phyloP scores from a whole-genome alignment of 2,329 filamentous ascomycete genomes.

The Aspergillus sp. region DNA sequence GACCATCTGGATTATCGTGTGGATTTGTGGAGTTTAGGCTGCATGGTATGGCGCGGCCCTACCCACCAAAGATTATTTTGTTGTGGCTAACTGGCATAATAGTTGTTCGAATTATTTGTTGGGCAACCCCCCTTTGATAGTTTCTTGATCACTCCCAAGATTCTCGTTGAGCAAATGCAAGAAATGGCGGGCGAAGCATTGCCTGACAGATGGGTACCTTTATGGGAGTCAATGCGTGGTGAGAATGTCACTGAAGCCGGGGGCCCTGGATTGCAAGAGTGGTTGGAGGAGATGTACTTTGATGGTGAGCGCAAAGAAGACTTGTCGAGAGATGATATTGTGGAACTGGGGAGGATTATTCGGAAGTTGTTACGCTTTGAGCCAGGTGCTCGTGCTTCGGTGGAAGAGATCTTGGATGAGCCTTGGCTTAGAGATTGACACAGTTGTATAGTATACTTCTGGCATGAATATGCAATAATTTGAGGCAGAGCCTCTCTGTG shows the following conservation, averaged over 20 bases:
- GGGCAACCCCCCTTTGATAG: constrained; percentile 44
- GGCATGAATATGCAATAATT: no score
- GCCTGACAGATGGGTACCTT: constrained; percentile 37
- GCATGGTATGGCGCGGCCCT: constrained; percentile 29
- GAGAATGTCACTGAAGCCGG: constrained; percentile 17
- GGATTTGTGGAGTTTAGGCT: constrained; percentile 44
- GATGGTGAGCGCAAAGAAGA: constrained; percentile 28
- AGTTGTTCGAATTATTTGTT: constrained; percentile 44
- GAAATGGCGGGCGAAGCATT: constrained; percentile 38
- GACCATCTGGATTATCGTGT: constrained; percentile 39
- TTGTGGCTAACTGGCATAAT: constrained; percentile 16
- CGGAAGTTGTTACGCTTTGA: constrained; percentile 28
- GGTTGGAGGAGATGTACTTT: constrained; percentile 44
- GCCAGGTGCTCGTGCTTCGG: constrained; percentile 29
- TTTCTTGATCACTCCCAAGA: constrained; percentile 35
- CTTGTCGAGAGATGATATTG: constrained; percentile 29
- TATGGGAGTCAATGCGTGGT: constrained; percentile 31
- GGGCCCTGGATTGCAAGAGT: constrained; percentile 34
- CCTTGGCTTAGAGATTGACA: constrained; percentile 23
- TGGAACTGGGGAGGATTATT: constrained; percentile 27
- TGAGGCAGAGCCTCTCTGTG: no score
- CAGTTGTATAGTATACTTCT: no score
- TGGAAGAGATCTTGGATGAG: constrained; percentile 27
- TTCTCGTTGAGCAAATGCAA: constrained; percentile 40
- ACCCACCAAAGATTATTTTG: neutral